These are phyloP conservation scores for Globomyces pollinis-pini DNA, from an alignment of 192 early-diverging fungal species.

Conservation along the genomic window DNA sequence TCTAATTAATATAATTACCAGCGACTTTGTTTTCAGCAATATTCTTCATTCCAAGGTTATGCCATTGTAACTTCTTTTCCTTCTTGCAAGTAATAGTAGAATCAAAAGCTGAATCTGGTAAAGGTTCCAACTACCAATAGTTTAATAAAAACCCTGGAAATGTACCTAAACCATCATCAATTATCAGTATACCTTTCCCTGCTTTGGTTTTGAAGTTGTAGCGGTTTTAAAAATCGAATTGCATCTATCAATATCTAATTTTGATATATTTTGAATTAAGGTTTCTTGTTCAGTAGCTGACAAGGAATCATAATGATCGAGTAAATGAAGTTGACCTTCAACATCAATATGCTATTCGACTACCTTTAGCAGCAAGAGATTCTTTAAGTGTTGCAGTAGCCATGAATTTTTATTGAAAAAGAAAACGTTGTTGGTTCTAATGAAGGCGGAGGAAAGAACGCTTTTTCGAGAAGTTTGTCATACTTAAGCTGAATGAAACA, in stretches of 20 bases:
- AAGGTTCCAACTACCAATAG: no score
- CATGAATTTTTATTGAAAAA: no score
- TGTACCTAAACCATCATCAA: no score
- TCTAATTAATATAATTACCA: no score
- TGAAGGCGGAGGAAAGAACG: no score
- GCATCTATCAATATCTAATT: conserved; percentile 70
- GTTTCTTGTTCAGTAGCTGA: conserved; percentile 40
- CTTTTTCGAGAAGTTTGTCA: no score
- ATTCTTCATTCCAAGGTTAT: conserved; percentile 60
- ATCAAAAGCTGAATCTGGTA: conserved; percentile 51
- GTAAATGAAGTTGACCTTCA: conserved; percentile 81
- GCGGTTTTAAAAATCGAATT: conserved; percentile 81
- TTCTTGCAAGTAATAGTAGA: conserved; percentile 31
- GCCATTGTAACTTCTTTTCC: conserved; percentile 61
- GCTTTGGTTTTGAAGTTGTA: conserved; percentile 33
- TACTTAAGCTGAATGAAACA: no score
- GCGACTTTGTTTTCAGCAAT: conserved; percentile 86
- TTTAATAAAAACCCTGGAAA: no score
- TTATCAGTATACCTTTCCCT: conserved; percentile 37
- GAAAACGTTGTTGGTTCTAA: no score
- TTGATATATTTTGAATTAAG: conserved; percentile 59
- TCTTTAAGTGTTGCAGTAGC: no score
- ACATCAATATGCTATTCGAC: no score
- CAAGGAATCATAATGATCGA: conserved; percentile 72
- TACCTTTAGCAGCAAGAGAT: no score